phyloP scores from a whole-genome alignment of 306 rosid species.

The Glycine tomentella region DNA sequence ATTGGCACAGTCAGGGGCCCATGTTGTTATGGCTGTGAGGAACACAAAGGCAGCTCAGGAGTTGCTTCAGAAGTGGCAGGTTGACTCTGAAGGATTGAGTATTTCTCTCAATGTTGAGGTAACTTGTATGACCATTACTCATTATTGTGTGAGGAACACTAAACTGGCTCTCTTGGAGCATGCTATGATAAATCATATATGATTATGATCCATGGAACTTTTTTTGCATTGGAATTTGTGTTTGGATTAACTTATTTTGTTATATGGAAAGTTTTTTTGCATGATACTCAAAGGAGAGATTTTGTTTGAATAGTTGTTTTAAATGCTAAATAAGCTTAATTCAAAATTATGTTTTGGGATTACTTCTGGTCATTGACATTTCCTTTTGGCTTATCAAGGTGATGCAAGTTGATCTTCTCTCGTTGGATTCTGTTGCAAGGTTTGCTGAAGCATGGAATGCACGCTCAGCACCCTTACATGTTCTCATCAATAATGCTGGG shows the following conservation, averaged over 20 bases:
- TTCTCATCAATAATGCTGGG: slow-evolving; percentile 96
- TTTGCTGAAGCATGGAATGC: slow-evolving; percentile 92
- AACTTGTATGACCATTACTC: slow-evolving; percentile 9
- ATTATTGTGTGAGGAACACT: slow-evolving; percentile 22
- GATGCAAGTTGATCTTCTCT: slow-evolving; percentile 92
- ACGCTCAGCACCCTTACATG: slow-evolving; percentile 83
- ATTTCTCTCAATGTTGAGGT: slow-evolving; percentile 97
- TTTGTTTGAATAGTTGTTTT: slow-evolving; percentile 7
- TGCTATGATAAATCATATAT: slow-evolving; percentile 31
- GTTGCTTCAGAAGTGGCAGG: slow-evolving; percentile 91
- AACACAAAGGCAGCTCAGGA: slow-evolving; percentile 79
- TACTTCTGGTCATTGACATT: slow-evolving; percentile 39
- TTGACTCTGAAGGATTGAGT: slow-evolving; percentile 78
- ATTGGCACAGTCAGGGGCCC: slow-evolving; percentile 93
- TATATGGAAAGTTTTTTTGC: slow-evolving; percentile 48
- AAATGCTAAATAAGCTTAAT: slow-evolving; percentile 8
- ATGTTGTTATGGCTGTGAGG: slow-evolving; percentile 99
- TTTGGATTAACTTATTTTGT: slow-evolving; percentile 23
- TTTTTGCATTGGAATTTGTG: neutral
- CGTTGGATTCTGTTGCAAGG: slow-evolving; percentile 87
- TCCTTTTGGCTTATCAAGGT: slow-evolving; percentile 62
- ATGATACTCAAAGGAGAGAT: neutral
- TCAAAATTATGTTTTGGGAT: neutral
- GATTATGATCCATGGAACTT: slow-evolving; percentile 23
- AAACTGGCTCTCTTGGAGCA: neutral